These are phyloP conservation scores for Cutaneotrichosporon sp. DNA, from an alignment of 1,284 basidiomycete species.

Conservation along the genomic window DNA sequence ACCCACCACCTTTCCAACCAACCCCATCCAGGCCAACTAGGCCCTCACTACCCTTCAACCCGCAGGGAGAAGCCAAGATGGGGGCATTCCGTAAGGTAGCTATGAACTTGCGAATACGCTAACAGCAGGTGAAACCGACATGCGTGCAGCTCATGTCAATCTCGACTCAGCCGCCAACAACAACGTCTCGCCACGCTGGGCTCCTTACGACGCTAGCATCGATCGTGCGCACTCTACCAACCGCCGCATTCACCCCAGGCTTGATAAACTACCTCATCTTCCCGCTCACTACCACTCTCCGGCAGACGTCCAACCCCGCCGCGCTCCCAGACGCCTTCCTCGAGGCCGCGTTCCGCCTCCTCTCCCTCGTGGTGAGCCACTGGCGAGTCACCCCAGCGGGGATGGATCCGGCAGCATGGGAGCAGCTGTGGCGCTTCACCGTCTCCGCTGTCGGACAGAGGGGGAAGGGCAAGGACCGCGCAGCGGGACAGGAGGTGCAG, in stretches of 20 bases:
- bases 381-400: constrained; percentile 72
- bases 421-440: constrained; percentile 78
- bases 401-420: constrained; percentile 61
- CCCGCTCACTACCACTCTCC: constrained; percentile 76
- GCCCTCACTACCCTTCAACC: neutral
- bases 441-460: constrained; percentile 58
- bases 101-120: neutral
- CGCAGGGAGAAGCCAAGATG: constrained; percentile 29
- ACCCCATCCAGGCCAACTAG: neutral
- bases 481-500: constrained; percentile 42
- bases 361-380: constrained; percentile 65
- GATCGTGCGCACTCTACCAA: constrained; percentile 57
- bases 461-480: constrained; percentile 62
- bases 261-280: constrained; percentile 81
- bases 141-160: constrained; percentile 75
- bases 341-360: constrained; percentile 67
- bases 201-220: constrained; percentile 61
- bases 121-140: constrained; percentile 65
- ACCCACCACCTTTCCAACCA: neutral
- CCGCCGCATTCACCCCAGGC: constrained; percentile 58
- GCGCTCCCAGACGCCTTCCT: constrained; percentile 74
- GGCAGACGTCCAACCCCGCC: constrained; percentile 62
- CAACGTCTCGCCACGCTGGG: constrained; percentile 57
- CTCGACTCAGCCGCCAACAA: constrained; percentile 61
- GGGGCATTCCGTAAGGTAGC: constrained; percentile 43